phyloP scores from a whole-genome alignment of 2,329 filamentous ascomycete genomes.

The Zasmidium cellare region DNA sequence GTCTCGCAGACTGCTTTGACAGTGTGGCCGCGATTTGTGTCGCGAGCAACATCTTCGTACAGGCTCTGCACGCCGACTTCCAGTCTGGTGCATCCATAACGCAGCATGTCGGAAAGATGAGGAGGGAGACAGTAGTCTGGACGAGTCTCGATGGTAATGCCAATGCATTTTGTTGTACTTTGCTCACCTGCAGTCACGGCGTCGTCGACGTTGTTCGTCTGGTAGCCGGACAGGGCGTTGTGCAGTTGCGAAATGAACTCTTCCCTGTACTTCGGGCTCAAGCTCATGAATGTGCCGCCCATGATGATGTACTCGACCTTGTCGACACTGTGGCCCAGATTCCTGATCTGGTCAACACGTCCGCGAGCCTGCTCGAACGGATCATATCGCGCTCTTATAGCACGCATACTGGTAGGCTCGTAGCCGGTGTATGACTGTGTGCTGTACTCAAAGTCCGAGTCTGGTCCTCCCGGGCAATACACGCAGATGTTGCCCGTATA shows the following conservation, averaged over 20 bases:
- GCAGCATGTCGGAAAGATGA: conserved; percentile 92
- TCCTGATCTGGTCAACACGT: conserved; percentile 93
- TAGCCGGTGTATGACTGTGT: conserved; percentile 99
- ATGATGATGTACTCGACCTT: conserved; percentile 99
- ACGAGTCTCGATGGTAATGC: conserved; percentile 96
- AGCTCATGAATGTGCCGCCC: conserved; percentile 98
- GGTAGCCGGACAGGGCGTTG: conserved; percentile 94
- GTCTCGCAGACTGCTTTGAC: conserved; percentile 95
- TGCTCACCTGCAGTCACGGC: conserved; percentile 92
- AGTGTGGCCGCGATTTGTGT: conserved; percentile 95
- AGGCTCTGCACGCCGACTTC: conserved; percentile 95
- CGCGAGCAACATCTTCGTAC: conserved; percentile 97
- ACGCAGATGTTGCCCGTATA: conserved; percentile 99
- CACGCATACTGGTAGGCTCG: conserved; percentile 97
- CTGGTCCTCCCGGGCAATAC: conserved; percentile 95
- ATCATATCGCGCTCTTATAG: conserved; percentile 94
- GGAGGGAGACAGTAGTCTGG: conserved; percentile 96
- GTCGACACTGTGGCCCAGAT: conserved; percentile 92
- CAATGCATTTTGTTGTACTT: conserved; percentile 96
- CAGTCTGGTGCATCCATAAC: conserved; percentile 94
- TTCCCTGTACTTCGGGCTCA: conserved; percentile 84
- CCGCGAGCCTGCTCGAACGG: conserved; percentile 96
- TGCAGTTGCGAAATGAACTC: conserved; percentile 94
- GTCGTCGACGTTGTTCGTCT: conserved; percentile 91
- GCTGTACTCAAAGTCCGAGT: conserved; percentile 98